phyloP scores from a whole-genome alignment of 2,329 filamentous ascomycete species.

The Pseudogymnoascus sp. region DNA sequence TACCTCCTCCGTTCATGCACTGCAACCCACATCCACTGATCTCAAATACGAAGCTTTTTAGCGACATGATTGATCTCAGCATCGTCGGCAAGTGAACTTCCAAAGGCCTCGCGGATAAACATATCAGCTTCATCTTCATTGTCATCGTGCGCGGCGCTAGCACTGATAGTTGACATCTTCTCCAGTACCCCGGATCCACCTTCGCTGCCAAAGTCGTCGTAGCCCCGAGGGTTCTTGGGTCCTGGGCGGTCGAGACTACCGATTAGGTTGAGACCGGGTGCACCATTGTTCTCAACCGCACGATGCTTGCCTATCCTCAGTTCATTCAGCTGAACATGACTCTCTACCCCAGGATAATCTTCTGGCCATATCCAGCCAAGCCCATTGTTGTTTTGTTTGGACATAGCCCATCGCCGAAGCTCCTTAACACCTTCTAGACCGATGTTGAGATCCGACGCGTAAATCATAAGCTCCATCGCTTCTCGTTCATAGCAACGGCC shows the following conservation, averaged over 20 bases:
- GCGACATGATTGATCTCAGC: neutral
- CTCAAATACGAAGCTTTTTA: conserved; percentile 1
- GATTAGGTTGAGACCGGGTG: neutral
- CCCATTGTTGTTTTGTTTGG: neutral
- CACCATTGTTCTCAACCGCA: neutral
- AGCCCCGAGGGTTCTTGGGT: neutral
- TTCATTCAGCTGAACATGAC: neutral
- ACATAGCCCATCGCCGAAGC: conserved; percentile 2
- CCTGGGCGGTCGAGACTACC: neutral
- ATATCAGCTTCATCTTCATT: neutral
- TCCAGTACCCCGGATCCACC: neutral
- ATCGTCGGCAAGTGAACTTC: neutral
- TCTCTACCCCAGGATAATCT: neutral
- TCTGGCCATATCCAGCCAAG: neutral
- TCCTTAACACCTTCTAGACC: neutral
- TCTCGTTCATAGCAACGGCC: conserved; percentile 3
- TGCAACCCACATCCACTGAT: neutral
- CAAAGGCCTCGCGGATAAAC: neutral
- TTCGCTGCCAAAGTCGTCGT: neutral
- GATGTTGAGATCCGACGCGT: conserved; percentile 1
- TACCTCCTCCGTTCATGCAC: neutral
- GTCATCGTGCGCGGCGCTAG: neutral
- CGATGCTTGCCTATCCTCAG: conserved; percentile 1
- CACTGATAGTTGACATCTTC: conserved; percentile 10
- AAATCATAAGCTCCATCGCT: neutral